phyloP scores from a whole-genome alignment of 192 early-diverging fungal genomes.

The Rhizophagus clarus region DNA sequence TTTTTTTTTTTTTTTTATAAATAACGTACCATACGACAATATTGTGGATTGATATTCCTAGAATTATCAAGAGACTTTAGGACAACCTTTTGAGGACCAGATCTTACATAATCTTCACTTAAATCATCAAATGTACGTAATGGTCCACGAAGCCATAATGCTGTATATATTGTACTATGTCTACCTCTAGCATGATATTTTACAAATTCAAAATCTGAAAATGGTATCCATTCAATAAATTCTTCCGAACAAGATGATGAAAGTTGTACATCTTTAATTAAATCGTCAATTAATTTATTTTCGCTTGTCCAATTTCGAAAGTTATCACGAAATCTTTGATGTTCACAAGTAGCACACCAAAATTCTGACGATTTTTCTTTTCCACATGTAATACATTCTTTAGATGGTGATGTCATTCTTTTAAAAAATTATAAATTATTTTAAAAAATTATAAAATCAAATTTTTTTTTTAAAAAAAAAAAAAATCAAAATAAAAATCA shows the following conservation, averaged over 20 bases:
- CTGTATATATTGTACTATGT: neutral
- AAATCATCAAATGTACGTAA: neutral
- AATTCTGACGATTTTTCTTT: neutral
- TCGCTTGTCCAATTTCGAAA: constrained; percentile 1
- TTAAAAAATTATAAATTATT: neutral
- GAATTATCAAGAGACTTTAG: constrained; percentile 1
- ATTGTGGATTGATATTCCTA: neutral
- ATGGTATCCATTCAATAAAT: constrained; percentile 12
- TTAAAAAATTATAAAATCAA: too few species aligned
- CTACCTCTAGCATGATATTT: neutral
- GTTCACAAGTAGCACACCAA: neutral
- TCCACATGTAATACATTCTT: neutral
- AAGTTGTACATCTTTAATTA: neutral
- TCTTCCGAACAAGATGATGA: neutral
- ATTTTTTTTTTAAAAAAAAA: too few species aligned
- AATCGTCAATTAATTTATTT: neutral
- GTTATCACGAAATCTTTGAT: neutral
- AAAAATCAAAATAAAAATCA: too few species aligned
- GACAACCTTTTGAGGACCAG: neutral
- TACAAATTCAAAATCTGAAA: neutral
- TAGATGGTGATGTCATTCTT: neutral
- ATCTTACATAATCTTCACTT: neutral
- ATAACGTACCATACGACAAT: neutral
- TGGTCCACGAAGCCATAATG: neutral
- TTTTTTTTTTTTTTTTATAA: too few species aligned